Evolutionary conservation across 768 basidiomycete genomes (phyloP).

Genomic region (Panus rudis): DNA sequence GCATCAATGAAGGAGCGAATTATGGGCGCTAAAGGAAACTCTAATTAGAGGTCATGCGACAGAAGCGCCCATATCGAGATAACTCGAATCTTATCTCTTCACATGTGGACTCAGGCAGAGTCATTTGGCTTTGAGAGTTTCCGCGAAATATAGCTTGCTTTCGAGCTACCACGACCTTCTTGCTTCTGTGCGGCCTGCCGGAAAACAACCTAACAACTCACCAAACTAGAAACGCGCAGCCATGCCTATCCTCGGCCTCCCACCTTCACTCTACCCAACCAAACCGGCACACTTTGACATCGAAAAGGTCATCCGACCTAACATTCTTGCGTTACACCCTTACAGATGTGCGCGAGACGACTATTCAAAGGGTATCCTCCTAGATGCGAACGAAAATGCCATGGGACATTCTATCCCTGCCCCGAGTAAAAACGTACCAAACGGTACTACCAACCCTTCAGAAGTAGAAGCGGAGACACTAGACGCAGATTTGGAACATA

Average conservation of each 20-base stretch:
- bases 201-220: no score
- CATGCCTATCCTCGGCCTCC: conserved; percentile 64
- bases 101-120: no score
- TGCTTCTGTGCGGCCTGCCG: no score
- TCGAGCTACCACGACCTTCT: neutral
- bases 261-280: conserved; percentile 32
- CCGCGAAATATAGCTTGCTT: no score
- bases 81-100: no score
- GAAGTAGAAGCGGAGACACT: conserved; percentile 13
- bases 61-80: no score
- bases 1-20: no score
- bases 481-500: conserved; percentile 29
- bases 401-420: conserved; percentile 74
- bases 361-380: conserved; percentile 82
- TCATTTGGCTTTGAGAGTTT: no score
- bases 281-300: conserved; percentile 81
- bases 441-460: conserved; percentile 9
- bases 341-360: conserved; percentile 97
- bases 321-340: conserved; percentile 85
- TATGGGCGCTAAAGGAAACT: no score
- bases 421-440: conserved; percentile 17
- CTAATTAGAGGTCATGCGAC: no score
- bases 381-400: conserved; percentile 98
- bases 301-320: conserved; percentile 80
- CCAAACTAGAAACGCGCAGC: neutral